phyloP scores from a whole-genome alignment of 176 grass and related monocot genomes.

The Tuctoria greenei region DNA sequence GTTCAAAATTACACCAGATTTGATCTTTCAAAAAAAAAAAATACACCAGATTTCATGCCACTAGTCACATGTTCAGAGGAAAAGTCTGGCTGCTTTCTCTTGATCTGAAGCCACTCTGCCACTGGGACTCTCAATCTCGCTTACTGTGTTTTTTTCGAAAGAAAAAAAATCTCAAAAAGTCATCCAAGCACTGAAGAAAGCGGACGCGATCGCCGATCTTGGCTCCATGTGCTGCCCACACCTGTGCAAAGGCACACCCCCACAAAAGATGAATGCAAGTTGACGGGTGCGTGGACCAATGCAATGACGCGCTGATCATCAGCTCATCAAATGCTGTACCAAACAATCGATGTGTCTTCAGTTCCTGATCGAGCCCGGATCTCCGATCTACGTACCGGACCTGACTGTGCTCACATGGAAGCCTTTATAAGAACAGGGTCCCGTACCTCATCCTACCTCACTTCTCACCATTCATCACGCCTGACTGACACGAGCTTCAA shows the following conservation, averaged over 20 bases:
- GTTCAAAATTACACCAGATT: conserved; percentile 13
- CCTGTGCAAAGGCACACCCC: not conserved
- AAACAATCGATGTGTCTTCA: not conserved
- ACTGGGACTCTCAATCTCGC: too few species aligned
- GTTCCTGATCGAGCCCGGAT: conserved; percentile 16
- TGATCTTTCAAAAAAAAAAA: too few species aligned
- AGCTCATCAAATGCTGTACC: too few species aligned
- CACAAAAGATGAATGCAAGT: too few species aligned
- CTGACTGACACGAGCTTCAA: not conserved
- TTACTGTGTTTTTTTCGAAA: too few species aligned
- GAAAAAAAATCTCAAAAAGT: not conserved
- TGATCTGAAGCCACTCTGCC: too few species aligned
- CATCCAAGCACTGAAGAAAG: not conserved
- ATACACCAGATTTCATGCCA: conserved; percentile 14
- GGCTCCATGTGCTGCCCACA: conserved; percentile 27
- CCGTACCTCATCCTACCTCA: not conserved
- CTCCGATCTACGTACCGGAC: conserved; percentile 1
- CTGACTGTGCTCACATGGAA: conserved; percentile 36
- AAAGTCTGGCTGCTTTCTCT: too few species aligned
- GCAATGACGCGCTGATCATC: too few species aligned
- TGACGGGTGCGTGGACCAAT: too few species aligned
- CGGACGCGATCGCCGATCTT: conserved; percentile 19
- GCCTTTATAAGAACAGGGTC: conserved; percentile 1
- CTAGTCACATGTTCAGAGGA: not conserved
- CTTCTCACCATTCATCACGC: not conserved